Percentiles rank a stretch among this genome's conserved stretches.
Conservation (phyloP, 2,329 filamentous ascomycete genomes). For the Didymella keratinophila region DNA sequence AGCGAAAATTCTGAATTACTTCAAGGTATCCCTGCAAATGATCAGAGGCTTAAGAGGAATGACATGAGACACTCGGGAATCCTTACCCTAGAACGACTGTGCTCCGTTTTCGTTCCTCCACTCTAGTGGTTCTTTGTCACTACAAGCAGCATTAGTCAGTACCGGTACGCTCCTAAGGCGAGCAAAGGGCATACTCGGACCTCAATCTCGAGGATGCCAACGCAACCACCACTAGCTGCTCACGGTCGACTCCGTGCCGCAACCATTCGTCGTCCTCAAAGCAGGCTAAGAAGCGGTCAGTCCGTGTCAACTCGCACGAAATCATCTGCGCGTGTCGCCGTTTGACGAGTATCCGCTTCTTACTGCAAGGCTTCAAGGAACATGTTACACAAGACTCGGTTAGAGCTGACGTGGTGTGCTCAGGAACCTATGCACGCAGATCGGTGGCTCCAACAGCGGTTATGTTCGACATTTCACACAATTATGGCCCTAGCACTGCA, state of each 20-base stretch:
- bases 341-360: not conserved
- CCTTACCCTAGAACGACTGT: not conserved
- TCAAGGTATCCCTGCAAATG: slow-evolving; percentile 11
- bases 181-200: slow-evolving; percentile 3
- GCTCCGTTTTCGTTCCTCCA: slow-evolving; percentile 8
- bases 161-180: slow-evolving; percentile 5
- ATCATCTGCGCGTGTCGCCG: slow-evolving; percentile 6
- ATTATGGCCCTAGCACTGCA: not conserved
- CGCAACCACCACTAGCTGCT: slow-evolving; percentile 20
- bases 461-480: slow-evolving; percentile 7
- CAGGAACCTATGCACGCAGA: slow-evolving; percentile 14
- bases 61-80: slow-evolving; percentile 4
- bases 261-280: slow-evolving; percentile 3
- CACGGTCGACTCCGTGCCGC: slow-evolving; percentile 17
- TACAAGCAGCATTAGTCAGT: slow-evolving; percentile 9
- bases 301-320: not conserved
- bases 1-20: not conserved
- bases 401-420: not conserved
- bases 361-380: slow-evolving; percentile 1
- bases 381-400: slow-evolving; percentile 4
- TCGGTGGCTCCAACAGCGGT: slow-evolving; percentile 1
- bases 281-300: slow-evolving; percentile 16
- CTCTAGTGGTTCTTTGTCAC: slow-evolving; percentile 14
- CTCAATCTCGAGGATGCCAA: slow-evolving; percentile 8
- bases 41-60: slow-evolving; percentile 15